Evolutionary conservation across 2,329 filamentous ascomycete species (phyloP).

Genomic region (Ophiostoma piceae): DNA sequence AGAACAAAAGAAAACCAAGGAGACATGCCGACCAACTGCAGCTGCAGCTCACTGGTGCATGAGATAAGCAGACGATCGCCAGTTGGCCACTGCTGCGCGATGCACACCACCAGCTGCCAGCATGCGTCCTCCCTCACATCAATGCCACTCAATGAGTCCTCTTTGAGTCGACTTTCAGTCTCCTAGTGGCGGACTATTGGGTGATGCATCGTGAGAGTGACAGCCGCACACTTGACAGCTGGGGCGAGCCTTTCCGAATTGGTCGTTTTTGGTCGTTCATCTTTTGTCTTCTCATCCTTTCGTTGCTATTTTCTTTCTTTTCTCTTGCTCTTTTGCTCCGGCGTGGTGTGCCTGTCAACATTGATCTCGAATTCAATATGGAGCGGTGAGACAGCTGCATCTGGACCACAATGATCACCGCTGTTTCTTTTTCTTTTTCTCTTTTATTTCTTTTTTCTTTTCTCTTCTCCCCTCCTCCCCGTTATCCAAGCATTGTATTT

Average conservation of each 20-base stretch:
- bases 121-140: neutral
- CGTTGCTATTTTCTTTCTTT: neutral
- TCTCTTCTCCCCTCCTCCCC: neutral
- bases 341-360: neutral
- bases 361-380: neutral
- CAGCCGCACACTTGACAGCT: neutral
- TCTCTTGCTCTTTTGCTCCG: neutral
- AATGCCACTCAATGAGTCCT: neutral
- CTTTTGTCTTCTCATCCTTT: neutral
- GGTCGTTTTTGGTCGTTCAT: neutral
- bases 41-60: neutral
- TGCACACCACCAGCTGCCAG: neutral
- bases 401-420: neutral
- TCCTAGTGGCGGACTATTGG: constrained; percentile 7
- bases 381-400: constrained; percentile 10
- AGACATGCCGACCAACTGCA: neutral
- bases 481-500: neutral
- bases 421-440: neutral
- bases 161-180: neutral
- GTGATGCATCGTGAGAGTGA: neutral
- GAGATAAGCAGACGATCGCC: constrained; percentile 3
- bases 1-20: neutral
- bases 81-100: neutral
- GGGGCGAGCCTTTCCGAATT: neutral
- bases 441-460: constrained; percentile 14